Base-by-base conservation (phyloP, 768 basidiomycete species). In the Pleurotus citrinopileatus region DNA sequence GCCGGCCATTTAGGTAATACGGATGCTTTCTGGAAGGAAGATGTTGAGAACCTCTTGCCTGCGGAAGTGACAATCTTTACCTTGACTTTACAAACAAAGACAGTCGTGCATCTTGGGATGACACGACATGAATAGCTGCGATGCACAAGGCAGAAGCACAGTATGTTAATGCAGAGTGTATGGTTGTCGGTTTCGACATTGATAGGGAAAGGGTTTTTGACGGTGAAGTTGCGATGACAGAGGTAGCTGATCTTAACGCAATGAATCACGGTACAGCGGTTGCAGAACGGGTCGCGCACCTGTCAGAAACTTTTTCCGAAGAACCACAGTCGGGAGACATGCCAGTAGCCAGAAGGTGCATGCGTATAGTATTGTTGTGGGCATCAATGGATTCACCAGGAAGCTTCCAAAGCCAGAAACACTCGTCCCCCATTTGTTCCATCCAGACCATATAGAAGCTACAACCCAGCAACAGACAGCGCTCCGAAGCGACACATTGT, bases 1-100 rank as follows among this genome's bases (percentile, higher is more conserved):
- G 68, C 15, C 81, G 80, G 1, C 86, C 87, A 51, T 89, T 89
- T 19, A 90, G 72, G 61, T 89, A 84, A 58, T 82, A 80, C 0
- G 87, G 87, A 56, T 91, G 86, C 67, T 86, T 89, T 61, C 87
- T 89, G 57, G 3, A 19, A 13, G 3, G 12, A 53, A 38, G 25
- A 53, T 55, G 32, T 52, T 34, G 19, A 54, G 27, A 37, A 42
- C 22, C 28, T 13, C 25, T n/a, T n/a, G n/a, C n/a, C n/a, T n/a
- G n/a, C n/a, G 7, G 15, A 34, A n/a, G 32, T 34, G n/a, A n/a
- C 17, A 48, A n/a, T 46, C 9, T 37, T 32, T 54, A 87, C 89
- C 72, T 84, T 27, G 87, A 89, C 57, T 82, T 84, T 13, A 87
- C 81, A 53, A 90, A 89, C 0, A 89, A 17, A 0, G 70, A 66